Evolutionary conservation across 768 basidiomycete genomes (phyloP).

Genomic region (Mycena rebaudengoi): DNA sequence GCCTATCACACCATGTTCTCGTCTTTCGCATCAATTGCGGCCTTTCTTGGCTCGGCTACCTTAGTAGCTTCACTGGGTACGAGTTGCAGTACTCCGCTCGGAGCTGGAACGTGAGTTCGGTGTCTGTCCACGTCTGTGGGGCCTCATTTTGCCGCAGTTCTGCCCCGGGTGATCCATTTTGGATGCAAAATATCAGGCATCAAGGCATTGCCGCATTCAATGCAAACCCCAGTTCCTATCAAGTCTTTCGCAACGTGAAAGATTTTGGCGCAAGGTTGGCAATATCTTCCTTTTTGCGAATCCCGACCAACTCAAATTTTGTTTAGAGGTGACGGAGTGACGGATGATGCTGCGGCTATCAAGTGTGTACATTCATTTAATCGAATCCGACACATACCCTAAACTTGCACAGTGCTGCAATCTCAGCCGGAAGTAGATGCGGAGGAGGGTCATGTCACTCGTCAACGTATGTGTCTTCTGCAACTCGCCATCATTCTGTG

Average conservation of each 20-base stretch:
- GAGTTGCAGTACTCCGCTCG: conserved; percentile 57
- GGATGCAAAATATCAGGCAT: conserved; percentile 76
- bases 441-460: conserved; percentile 67
- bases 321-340: conserved; percentile 4
- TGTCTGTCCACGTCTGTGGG: neutral
- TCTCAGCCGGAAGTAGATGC: conserved; percentile 69
- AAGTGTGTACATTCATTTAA: conserved; percentile 51
- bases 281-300: neutral
- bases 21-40: conserved; percentile 6
- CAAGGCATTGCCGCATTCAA: conserved; percentile 77
- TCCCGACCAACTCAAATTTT: no score
- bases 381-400: neutral
- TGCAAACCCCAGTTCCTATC: conserved; percentile 59
- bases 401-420: conserved; percentile 61
- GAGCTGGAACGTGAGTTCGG: conserved; percentile 48
- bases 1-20: conserved; percentile 14
- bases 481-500: neutral
- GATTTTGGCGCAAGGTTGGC: conserved; percentile 51
- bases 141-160: conserved; percentile 39
- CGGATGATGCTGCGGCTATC: conserved; percentile 54
- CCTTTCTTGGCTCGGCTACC: conserved; percentile 8
- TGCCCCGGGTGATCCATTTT: conserved; percentile 67
- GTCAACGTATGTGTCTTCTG: conserved; percentile 57
- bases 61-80: conserved; percentile 19
- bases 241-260: conserved; percentile 83